Evolutionary conservation across 768 basidiomycete genomes (phyloP), one percentile per base, ranked within the genome.

Genomic region (Tricholoma sp.): DNA sequence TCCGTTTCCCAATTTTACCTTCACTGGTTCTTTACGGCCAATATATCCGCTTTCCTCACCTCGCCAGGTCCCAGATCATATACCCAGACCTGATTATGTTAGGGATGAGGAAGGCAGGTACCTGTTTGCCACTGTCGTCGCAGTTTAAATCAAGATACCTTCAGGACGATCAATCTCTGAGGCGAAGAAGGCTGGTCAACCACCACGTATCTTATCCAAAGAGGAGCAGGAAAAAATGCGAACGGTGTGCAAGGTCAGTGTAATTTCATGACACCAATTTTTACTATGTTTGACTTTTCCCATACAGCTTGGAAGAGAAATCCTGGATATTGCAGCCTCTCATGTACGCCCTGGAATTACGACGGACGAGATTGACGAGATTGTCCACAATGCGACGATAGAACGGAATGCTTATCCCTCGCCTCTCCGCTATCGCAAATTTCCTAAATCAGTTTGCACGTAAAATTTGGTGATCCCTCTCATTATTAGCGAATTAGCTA

Each of bases 401-500:
- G 88, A 95, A 73, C 80, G 95, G 52, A 86, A 92, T 62, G 84
- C 91, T 21, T 99, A 99, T 73, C 97, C 97, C 1, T 94, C 91
- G 24, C 91, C 97, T 45, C 76, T 98, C 59, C 92, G 92, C 67
- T 99, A 99, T 73, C 83, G 86, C 53, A 79, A 82, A 34, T 98
- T 87, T 68, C 96, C 97, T 11, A 98, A 98, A 78, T 98, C 94
- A 29, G 83, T 96, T 35, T 99, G 97, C 89, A 94, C 89, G 86
- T 93, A 76, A 63, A 92, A 80, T 50, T n/a, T 56, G 19, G 54
- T 52, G 19, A 10, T 43, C 12, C 45, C 24, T 49, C 50, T 49
- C 53, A 11, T 34, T 29, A 27, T 37, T 24, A 37, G 43, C 61
- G 35, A 39, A 51, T 14, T 53, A 21, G 56, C 50, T 49, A 52